Percentiles rank a stretch among this genome's conserved stretches.
Evolutionary conservation across 164 flowering plant species (phyloP).

Genomic region (Brasenia schreberi): DNA sequence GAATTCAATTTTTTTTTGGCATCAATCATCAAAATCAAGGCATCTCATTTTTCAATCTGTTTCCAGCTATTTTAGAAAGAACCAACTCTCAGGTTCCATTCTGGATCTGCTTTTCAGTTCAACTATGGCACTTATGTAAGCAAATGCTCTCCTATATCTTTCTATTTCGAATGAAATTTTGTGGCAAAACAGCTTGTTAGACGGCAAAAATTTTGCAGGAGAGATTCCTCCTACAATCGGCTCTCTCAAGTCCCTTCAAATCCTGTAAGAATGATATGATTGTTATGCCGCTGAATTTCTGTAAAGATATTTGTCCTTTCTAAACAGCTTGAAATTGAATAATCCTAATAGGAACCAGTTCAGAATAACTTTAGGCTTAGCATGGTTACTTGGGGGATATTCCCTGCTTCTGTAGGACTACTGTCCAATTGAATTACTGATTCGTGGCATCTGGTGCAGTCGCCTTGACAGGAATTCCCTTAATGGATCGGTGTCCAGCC

Average conservation of each 20-base stretch:
- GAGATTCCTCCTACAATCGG: neutral
- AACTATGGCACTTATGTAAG: conserved; percentile 24
- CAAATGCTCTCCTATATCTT: neutral
- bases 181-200: too few relatives aligned
- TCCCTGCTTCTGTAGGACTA: neutral
- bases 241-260: neutral
- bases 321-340: too few relatives aligned
- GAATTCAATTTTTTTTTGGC: neutral
- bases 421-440: neutral
- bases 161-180: too few relatives aligned
- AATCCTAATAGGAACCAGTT: too few relatives aligned
- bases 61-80: conserved; percentile 24
- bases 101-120: conserved; percentile 19
- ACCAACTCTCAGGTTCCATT: conserved; percentile 22
- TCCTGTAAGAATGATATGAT: too few relatives aligned
- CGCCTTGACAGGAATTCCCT: conserved; percentile 56
- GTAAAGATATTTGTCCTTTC: neutral
- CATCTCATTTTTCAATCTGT: neutral
- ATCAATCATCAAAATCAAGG: neutral
- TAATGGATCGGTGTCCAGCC: conserved; percentile 31
- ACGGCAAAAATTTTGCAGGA: neutral
- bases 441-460: conserved; percentile 15
- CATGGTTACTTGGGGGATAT: neutral
- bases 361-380: too few relatives aligned
- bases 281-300: neutral